Evolutionary conservation across 306 rosid species (phyloP), one percentile per base, ranked within the genome.

Genomic region (Trifolium pratense): DNA sequence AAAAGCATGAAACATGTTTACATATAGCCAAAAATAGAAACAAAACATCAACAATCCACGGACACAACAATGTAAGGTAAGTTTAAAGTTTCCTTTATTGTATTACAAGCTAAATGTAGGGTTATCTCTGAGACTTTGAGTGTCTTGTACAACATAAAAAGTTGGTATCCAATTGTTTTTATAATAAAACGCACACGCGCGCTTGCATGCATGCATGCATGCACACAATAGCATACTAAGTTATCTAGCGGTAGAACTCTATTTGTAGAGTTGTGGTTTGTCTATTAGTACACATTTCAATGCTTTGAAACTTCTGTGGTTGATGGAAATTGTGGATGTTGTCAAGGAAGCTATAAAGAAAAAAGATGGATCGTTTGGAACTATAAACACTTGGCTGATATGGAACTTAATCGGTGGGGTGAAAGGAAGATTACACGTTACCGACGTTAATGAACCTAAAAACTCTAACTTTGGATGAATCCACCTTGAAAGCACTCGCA

Each of bases 381-480:
- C 98, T 0, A 73, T 91, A 58, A 97, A 91, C 78, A 79, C 97
- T 63, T 94, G 97, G 98, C 74, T 89, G 67, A 89, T 94, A 69
- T 94, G 97, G 97, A 89, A 94, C 69, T 75, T 94, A 75, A 94
- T 92, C 0, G 97, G 96, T 15, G 96, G 98, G 3, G 73, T 79
- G 16, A 74, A 86, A 5, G 91, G 90, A 52, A 96, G 97, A 21
- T 26, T 94, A 65, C 97, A 91, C 61, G 88, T 87, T 13, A 94
- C 99, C 1, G 99, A 94, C 81, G 99, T 89, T 94, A 51, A 88
- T 94, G 99, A 87, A 91, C 76, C 91, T 91, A 26, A 88, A 88
- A 74, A 83, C 87, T 31, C 96, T 91, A 32, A 78, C 84, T 1
- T 94, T 96, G 99, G 96, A 94, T 68, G 75, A 67, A 40, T 73